These are phyloP conservation scores for Collybia mongolica DNA, from an alignment of 768 basidiomycete genomes.

Conservation along the genomic window DNA sequence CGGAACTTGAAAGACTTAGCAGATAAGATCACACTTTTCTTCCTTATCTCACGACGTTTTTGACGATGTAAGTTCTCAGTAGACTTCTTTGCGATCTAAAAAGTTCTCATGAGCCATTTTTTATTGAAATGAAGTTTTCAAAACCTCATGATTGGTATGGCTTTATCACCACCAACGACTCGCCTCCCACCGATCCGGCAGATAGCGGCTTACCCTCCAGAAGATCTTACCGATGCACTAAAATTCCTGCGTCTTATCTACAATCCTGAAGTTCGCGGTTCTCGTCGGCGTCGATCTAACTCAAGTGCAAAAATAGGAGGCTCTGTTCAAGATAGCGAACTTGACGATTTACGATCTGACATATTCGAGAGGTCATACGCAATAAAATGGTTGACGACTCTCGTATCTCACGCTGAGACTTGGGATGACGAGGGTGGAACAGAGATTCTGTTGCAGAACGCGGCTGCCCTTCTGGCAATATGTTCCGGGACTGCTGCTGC, in stretches of 20 bases:
- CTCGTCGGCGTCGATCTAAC: constrained; percentile 34
- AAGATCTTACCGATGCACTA: constrained; percentile 42
- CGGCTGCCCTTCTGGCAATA: constrained; percentile 61
- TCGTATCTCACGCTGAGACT: constrained; percentile 42
- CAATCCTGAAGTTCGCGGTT: constrained; percentile 62
- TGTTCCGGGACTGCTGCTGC: constrained; percentile 66
- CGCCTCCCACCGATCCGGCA: constrained; percentile 52
- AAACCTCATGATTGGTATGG: no score
- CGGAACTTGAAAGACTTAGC: no score
- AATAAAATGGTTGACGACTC: constrained; percentile 71
- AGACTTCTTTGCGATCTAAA: no score
- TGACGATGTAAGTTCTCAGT: no score
- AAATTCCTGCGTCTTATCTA: constrained; percentile 54
- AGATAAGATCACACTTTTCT: no score
- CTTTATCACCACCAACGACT: constrained; percentile 41
- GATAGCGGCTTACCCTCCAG: constrained; percentile 31
- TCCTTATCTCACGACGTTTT: no score
- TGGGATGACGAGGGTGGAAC: constrained; percentile 1
- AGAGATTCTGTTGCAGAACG: constrained; percentile 47
- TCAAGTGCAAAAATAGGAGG: neutral
- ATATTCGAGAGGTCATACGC: constrained; percentile 68
- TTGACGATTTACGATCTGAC: constrained; percentile 47
- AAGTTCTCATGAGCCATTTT: no score
- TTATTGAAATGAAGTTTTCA: no score
- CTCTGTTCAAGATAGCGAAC: neutral